phyloP scores from a whole-genome alignment of 1,284 basidiomycete species.

The Pseudozyma thailandica region DNA sequence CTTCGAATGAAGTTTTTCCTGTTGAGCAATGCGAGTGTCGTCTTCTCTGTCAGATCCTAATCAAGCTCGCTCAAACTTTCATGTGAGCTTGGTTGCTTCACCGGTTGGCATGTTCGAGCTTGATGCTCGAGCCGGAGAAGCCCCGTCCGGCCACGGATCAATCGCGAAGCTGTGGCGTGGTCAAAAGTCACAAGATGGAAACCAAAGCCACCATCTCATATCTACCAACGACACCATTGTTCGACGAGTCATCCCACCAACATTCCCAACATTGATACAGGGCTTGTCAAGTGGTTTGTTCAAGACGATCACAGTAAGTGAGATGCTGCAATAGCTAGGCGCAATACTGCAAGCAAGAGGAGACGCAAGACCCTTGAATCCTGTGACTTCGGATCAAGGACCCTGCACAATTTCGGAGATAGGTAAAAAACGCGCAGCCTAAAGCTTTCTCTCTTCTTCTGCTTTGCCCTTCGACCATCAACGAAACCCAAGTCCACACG shows the following conservation, averaged over 20 bases:
- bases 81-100: neutral
- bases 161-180: neutral
- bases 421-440: constrained; percentile 8
- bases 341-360: too few relatives aligned
- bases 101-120: neutral
- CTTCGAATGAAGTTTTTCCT: too few relatives aligned
- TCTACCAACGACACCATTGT: neutral
- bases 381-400: constrained; percentile 13
- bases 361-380: constrained; percentile 1
- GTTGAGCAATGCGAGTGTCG: too few relatives aligned
- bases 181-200: neutral
- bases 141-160: neutral
- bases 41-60: too few relatives aligned
- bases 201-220: neutral
- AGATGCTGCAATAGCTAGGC: too few relatives aligned
- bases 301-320: neutral
- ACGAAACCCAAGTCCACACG: neutral
- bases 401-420: constrained; percentile 27
- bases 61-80: too few relatives aligned
- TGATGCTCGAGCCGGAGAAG: too few relatives aligned
- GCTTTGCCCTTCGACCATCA: constrained; percentile 5
- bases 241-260: neutral
- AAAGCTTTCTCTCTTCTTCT: constrained; percentile 14
- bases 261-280: too few relatives aligned
- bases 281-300: neutral